Evolutionary conservation across 352 stramenopile species (phyloP).

Genomic region (Aphanomyces cochlioides): DNA sequence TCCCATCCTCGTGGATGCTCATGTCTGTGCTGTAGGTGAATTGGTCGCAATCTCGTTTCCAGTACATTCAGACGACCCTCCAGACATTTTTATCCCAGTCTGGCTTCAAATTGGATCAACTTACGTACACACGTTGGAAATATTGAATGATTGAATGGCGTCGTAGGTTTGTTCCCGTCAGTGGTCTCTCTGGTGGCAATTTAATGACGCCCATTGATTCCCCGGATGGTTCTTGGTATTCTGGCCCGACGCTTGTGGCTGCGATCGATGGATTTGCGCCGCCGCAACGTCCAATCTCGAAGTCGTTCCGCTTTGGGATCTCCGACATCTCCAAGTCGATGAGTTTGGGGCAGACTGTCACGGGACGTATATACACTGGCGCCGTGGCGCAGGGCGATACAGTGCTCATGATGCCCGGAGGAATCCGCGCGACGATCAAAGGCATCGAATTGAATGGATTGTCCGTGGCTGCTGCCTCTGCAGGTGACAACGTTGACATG

Average conservation of each 20-base stretch:
- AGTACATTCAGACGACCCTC: constrained; percentile 70
- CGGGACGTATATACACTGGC: constrained; percentile 80
- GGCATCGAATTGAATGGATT: constrained; percentile 76
- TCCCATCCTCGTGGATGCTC: constrained; percentile 30
- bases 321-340: constrained; percentile 85
- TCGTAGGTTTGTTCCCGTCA: constrained; percentile 78
- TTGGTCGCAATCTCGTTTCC: constrained; percentile 78
- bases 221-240: constrained; percentile 67
- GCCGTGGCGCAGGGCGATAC: constrained; percentile 63
- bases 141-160: background rate
- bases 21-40: constrained; percentile 36
- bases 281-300: constrained; percentile 71
- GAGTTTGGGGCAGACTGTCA: constrained; percentile 72
- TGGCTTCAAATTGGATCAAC: constrained; percentile 74
- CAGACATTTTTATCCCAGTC: constrained; percentile 66
- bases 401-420: constrained; percentile 65
- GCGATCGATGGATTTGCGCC: constrained; percentile 76
- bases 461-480: constrained; percentile 53
- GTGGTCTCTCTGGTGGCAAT: constrained; percentile 82
- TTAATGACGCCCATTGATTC: constrained; percentile 54
- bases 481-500: constrained; percentile 76
- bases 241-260: constrained; percentile 69
- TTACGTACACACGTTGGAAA: constrained; percentile 34
- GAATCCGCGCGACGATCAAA: constrained; percentile 48
- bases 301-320: constrained; percentile 81